Conservation (phyloP, 176 grass and related monocot genomes). For the Thinopyrum elongatum region DNA sequence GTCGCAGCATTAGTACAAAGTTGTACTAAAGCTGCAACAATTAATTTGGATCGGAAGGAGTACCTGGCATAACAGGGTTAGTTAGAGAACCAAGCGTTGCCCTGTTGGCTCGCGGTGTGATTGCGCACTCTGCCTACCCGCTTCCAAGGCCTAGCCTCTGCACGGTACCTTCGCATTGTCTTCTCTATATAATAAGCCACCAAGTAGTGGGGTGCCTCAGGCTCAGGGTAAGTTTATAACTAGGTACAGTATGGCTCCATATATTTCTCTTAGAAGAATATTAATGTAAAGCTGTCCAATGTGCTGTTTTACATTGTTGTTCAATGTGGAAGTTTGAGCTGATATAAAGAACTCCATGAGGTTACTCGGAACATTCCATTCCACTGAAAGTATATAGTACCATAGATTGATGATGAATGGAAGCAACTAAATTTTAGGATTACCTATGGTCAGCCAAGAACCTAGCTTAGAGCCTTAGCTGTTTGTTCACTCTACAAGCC, state of each 20-base stretch:
- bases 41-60: no score
- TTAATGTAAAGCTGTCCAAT: neutral
- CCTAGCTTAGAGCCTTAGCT: neutral
- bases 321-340: neutral
- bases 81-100: no score
- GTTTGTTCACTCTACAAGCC: neutral
- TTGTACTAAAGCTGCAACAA: no score
- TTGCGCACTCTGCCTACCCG: neutral
- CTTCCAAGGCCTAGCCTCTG: neutral
- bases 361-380: neutral
- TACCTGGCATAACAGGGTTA: neutral
- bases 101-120: neutral
- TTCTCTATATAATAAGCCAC: neutral
- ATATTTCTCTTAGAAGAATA: neutral
- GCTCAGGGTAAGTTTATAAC: neutral
- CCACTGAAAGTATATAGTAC: neutral
- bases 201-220: neutral
- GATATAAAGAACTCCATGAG: neutral
- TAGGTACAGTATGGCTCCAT: neutral
- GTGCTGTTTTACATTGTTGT: neutral
- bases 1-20: no score
- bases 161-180: neutral
- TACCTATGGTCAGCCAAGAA: neutral
- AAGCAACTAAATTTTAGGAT: neutral
- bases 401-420: neutral